A percentile compares a stretch with the other conserved stretches of the same genome.
Evolutionary conservation across 345 rosid genomes (phyloP).

Genomic region (Brassica incana): DNA sequence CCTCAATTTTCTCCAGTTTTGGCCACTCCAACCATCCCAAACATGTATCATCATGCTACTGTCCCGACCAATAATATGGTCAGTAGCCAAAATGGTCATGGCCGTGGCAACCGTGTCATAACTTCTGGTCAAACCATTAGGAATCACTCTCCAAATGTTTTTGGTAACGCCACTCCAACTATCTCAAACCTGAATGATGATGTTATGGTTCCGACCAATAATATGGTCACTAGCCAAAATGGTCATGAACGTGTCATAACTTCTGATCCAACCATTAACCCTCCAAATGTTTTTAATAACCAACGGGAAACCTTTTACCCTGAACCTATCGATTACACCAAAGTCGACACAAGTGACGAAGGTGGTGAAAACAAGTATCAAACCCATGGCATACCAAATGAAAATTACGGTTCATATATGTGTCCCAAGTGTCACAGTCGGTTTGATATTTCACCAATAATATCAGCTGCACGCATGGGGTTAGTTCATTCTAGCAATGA

Average conservation of each 20-base stretch:
- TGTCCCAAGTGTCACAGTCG: slow-evolving; percentile 12
- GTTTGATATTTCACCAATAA: slow-evolving; percentile 1
- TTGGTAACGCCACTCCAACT: neutral
- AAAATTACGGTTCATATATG: neutral
- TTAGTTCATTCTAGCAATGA: neutral
- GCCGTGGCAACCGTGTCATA: neutral
- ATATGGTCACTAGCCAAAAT: neutral
- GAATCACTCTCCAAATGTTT: neutral
- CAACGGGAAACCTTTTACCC: neutral
- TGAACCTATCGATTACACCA: neutral
- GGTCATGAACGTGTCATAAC: neutral
- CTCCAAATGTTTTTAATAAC: neutral
- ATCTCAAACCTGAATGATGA: neutral
- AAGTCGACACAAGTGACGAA: neutral
- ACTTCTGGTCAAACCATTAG: neutral
- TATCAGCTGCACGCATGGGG: neutral
- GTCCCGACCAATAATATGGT: neutral
- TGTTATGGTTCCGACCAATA: neutral
- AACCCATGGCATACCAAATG: neutral
- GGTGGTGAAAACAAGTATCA: neutral
- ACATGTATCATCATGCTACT: neutral
- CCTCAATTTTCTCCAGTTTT: neutral
- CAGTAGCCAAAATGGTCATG: neutral
- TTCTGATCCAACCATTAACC: neutral
- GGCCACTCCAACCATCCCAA: neutral